These are phyloP conservation scores for Penicillium steckii DNA, from an alignment of 495 filamentous ascomycete genomes.

Conservation along the genomic window DNA sequence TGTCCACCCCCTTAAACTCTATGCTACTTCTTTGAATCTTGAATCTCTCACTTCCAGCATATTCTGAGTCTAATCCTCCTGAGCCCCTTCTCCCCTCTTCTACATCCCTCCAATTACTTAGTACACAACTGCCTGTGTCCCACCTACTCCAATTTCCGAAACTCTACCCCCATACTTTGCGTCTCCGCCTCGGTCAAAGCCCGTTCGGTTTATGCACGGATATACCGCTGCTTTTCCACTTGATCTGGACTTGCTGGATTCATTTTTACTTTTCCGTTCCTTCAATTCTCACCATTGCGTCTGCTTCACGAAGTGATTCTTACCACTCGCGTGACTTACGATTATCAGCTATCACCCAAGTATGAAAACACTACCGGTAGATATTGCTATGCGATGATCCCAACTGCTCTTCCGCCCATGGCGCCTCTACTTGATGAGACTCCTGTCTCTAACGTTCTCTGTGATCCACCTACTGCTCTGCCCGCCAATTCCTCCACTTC, in stretches of 20 bases:
- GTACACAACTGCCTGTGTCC: too few species aligned
- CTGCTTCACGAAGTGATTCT: too few species aligned
- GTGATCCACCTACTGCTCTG: neutral
- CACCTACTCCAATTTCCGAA: neutral
- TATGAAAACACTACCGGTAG: conserved; percentile 32
- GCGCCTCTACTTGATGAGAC: conserved; percentile 33
- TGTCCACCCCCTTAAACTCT: conserved; percentile 7
- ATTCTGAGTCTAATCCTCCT: neutral
- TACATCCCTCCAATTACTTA: neutral
- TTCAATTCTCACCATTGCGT: too few species aligned
- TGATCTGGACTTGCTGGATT: too few species aligned
- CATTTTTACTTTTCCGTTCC: too few species aligned
- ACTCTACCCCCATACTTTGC: neutral
- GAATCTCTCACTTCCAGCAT: neutral
- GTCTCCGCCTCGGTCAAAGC: conserved; percentile 3
- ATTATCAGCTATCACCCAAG: conserved; percentile 11
- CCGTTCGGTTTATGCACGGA: conserved; percentile 9
- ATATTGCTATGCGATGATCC: conserved; percentile 41
- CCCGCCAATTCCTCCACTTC: neutral
- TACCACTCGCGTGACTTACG: conserved; percentile 3
- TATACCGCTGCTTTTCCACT: neutral
- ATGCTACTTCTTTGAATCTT: neutral
- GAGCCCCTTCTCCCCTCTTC: neutral
- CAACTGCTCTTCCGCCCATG: conserved; percentile 39
- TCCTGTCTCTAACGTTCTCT: conserved; percentile 5